Percentiles rank a stretch among this genome's conserved stretches.
Evolutionary conservation across 1,139 yeast genomes (phyloP).

Genomic region (Yamadazyma atlantica): DNA sequence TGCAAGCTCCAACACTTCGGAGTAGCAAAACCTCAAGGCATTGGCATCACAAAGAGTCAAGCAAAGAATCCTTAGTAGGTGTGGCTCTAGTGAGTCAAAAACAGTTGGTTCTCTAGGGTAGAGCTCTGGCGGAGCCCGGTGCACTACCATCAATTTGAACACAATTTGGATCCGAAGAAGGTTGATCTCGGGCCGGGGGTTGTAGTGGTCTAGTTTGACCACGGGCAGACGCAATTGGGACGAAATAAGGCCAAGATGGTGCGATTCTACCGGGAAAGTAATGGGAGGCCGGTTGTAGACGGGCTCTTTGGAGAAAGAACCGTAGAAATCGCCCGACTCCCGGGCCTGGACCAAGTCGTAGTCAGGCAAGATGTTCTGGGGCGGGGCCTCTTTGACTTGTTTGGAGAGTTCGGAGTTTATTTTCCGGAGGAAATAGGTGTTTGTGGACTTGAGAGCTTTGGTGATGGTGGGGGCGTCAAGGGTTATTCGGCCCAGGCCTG

Average conservation of each 20-base stretch:
- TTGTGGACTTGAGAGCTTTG: background rate
- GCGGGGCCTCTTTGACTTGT: too few species aligned
- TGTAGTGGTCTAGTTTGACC: constrained; percentile 7
- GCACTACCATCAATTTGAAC: background rate
- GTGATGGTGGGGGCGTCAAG: background rate
- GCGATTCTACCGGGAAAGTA: too few species aligned
- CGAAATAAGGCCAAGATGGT: constrained; percentile 2
- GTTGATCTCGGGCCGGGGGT: constrained; percentile 5
- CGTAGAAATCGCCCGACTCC: too few species aligned
- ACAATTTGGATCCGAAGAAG: constrained; percentile 3
- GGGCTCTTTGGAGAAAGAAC: too few species aligned
- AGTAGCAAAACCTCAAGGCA: constrained; percentile 11
- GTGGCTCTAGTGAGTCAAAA: too few species aligned
- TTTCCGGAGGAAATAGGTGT: too few species aligned
- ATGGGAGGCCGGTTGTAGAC: too few species aligned
- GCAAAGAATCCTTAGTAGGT: constrained; percentile 6
- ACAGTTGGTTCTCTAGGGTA: too few species aligned
- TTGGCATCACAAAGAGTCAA: constrained; percentile 20
- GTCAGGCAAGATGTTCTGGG: too few species aligned
- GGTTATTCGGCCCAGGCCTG: background rate
- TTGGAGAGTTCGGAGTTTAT: too few species aligned
- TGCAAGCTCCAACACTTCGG: constrained; percentile 11
- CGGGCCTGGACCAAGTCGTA: too few species aligned
- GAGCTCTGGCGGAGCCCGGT: too few species aligned
- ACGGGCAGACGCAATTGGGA: constrained; percentile 1